Evolutionary conservation across 2,329 filamentous ascomycete species (phyloP).

Genomic region (Epichloe gansuensis): DNA sequence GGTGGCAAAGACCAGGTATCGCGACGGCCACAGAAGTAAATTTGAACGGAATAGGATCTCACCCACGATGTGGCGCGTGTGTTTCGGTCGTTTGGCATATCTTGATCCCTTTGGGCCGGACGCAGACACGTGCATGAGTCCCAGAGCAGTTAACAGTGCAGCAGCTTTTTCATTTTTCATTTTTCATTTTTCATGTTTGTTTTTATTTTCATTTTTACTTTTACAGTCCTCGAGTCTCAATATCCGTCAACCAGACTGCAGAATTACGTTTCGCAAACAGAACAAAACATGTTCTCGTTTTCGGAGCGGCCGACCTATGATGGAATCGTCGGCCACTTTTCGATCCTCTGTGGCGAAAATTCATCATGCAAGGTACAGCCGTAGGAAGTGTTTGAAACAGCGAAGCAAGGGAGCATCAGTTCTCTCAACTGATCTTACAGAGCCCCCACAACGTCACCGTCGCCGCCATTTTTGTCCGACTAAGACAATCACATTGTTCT

Average conservation of each 20-base stretch:
- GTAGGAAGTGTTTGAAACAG: not conserved
- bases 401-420: slow-evolving; percentile 4
- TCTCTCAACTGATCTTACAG: not conserved
- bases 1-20: not conserved
- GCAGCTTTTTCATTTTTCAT: not conserved
- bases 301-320: not conserved
- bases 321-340: not conserved
- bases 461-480: not conserved
- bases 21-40: not conserved
- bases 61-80: not conserved
- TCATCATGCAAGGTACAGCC: slow-evolving; percentile 5
- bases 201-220: not conserved
- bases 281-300: not conserved
- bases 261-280: no score
- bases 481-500: not conserved
- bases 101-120: not conserved
- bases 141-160: not conserved
- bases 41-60: not conserved
- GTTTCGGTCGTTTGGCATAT: not conserved
- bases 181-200: no score
- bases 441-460: slow-evolving; percentile 1
- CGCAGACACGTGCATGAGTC: not conserved
- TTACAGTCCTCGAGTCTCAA: no score
- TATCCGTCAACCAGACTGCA: no score
- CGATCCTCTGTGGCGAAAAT: not conserved